A percentile compares a stretch with the other conserved stretches of the same genome.
These are phyloP conservation scores for Nigrospora osmanthi DNA, from an alignment of 2,329 filamentous ascomycete species.

Conservation along the genomic window DNA sequence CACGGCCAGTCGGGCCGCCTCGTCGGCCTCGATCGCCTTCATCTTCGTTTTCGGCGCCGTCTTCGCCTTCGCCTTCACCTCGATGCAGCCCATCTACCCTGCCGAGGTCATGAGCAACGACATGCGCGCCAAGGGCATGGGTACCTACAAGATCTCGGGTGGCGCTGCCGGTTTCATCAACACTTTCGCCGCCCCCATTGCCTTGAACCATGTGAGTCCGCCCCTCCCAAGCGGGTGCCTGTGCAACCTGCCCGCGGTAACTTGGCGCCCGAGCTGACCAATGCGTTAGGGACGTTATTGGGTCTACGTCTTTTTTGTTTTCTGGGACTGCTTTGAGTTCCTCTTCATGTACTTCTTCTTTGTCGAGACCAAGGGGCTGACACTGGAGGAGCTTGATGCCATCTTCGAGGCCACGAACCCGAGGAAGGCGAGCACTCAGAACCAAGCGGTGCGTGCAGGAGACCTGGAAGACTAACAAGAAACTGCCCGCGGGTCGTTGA, in stretches of 20 bases:
- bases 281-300: background rate
- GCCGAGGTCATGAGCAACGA: conserved; percentile 28
- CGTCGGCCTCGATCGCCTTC: conserved; percentile 27
- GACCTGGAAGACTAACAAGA: too few species aligned
- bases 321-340: conserved; percentile 49
- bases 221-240: background rate
- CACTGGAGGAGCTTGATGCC: conserved; percentile 51
- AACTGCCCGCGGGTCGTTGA: too few species aligned
- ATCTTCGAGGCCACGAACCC: background rate
- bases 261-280: conserved; percentile 7
- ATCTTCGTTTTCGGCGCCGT: conserved; percentile 29
- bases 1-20: conserved; percentile 23
- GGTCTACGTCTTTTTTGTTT: conserved; percentile 47
- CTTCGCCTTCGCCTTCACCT: conserved; percentile 25
- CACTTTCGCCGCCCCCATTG: conserved; percentile 22
- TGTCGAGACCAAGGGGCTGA: conserved; percentile 56
- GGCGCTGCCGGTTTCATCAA: conserved; percentile 28
- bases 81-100: conserved; percentile 28
- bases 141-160: conserved; percentile 24
- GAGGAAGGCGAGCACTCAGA: background rate
- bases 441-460: too few species aligned
- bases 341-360: conserved; percentile 47
- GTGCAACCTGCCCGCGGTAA: background rate
- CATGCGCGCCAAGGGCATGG: conserved; percentile 29
- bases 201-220: conserved; percentile 16